These are phyloP conservation scores for Phoma herbarum DNA, from an alignment of 2,329 filamentous ascomycete genomes.

Conservation along the genomic window DNA sequence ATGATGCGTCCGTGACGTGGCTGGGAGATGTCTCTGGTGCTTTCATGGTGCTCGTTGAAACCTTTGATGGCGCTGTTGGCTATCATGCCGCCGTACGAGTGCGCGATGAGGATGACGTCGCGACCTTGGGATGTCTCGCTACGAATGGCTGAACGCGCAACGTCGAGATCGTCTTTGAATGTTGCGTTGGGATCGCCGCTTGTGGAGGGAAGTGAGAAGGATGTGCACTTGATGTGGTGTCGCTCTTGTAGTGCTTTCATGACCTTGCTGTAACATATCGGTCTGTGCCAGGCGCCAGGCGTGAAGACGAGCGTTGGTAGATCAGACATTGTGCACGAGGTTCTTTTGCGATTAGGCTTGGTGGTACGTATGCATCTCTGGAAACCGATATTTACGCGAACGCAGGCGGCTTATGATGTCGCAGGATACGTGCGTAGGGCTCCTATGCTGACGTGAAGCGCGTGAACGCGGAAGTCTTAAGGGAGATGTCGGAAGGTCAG, in stretches of 20 bases:
- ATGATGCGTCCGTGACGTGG: conserved; percentile 17
- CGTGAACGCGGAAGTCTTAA: not conserved
- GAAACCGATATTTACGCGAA: not conserved
- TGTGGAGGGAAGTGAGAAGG: conserved; percentile 24
- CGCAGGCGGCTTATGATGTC: not conserved
- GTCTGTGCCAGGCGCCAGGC: conserved; percentile 28
- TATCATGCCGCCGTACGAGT: conserved; percentile 38
- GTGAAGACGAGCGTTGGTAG: conserved; percentile 18
- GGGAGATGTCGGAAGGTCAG: not conserved
- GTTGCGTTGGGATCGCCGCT: conserved; percentile 19
- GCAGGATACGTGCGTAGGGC: not conserved
- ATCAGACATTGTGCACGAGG: not conserved
- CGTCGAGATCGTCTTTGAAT: conserved; percentile 29
- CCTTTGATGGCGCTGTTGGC: conserved; percentile 58
- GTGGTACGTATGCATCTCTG: not conserved
- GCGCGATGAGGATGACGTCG: conserved; percentile 59
- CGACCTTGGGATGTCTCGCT: conserved; percentile 21
- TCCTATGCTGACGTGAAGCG: not conserved
- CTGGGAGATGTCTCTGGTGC: too few species aligned
- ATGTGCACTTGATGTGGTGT: conserved; percentile 14
- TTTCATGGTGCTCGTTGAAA: too few species aligned
- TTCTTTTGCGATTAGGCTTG: not conserved
- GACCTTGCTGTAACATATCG: conserved; percentile 23
- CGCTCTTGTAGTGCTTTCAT: conserved; percentile 15
- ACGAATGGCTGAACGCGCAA: conserved; percentile 14